phyloP scores from a whole-genome alignment of 768 basidiomycete genomes.

The Butyriboletus loyo region DNA sequence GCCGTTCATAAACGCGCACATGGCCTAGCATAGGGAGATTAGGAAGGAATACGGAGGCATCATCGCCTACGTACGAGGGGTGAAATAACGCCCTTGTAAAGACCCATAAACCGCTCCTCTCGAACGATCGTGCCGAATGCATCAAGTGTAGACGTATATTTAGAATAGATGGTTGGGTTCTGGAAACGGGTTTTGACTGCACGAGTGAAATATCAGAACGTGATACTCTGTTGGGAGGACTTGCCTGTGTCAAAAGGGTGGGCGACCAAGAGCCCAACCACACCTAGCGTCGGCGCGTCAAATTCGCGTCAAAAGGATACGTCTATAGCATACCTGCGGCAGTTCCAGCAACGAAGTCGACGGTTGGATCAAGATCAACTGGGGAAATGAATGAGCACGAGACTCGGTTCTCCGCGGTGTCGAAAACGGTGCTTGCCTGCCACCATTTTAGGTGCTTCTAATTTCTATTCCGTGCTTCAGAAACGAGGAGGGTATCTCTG shows the following conservation, averaged over 20 bases:
- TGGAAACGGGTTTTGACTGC: conserved; percentile 82
- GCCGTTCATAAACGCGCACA: conserved; percentile 77
- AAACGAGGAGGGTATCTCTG: background rate
- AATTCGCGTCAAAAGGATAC: background rate
- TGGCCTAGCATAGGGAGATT: conserved; percentile 42
- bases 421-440: conserved; percentile 12
- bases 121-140: conserved; percentile 64
- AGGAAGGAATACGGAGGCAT: background rate
- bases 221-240: conserved; percentile 1
- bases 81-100: conserved; percentile 77
- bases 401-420: background rate
- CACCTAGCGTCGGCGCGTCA: conserved; percentile 36
- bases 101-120: conserved; percentile 64
- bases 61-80: conserved; percentile 57
- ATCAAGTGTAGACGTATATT: conserved; percentile 62
- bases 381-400: conserved; percentile 1
- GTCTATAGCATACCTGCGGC: conserved; percentile 43
- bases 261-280: conserved; percentile 63
- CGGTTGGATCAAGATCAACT: conserved; percentile 50
- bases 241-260: conserved; percentile 75
- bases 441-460: conserved; percentile 12
- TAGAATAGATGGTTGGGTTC: conserved; percentile 51
- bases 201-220: background rate
- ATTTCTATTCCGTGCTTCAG: background rate
- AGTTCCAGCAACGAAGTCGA: conserved; percentile 82